A percentile compares a stretch with the other conserved stretches of the same genome.
Evolutionary conservation across 495 filamentous ascomycete genomes (phyloP).

Genomic region (Jackrogersella minutella): DNA sequence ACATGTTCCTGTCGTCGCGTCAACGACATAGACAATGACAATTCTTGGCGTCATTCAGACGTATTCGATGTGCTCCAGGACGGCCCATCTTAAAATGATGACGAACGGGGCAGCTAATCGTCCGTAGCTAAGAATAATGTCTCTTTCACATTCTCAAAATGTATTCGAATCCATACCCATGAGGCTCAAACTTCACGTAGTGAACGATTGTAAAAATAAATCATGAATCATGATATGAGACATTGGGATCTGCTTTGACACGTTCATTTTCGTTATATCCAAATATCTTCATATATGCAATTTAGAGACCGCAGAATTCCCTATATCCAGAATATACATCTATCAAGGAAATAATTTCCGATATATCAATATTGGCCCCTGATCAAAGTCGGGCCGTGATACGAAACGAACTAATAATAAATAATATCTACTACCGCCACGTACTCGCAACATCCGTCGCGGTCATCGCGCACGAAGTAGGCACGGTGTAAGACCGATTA

Average conservation of each 20-base stretch:
- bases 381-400: background rate
- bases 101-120: slow-evolving; percentile 11
- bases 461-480: slow-evolving; percentile 48
- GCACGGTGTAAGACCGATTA: slow-evolving; percentile 63
- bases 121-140: background rate
- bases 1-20: slow-evolving; percentile 15
- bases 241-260: background rate
- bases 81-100: slow-evolving; percentile 7
- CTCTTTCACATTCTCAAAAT: background rate
- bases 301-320: background rate
- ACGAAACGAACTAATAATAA: background rate
- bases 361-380: background rate
- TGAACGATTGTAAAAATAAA: background rate
- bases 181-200: background rate
- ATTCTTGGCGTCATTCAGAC: slow-evolving; percentile 23
- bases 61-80: slow-evolving; percentile 23
- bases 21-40: slow-evolving; percentile 18
- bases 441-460: slow-evolving; percentile 12
- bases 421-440: slow-evolving; percentile 22
- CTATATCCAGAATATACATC: background rate
- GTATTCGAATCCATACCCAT: background rate
- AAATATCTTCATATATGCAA: slow-evolving; percentile 11
- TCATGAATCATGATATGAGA: background rate
- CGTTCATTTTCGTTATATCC: background rate
- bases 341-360: slow-evolving; percentile 4